Evolutionary conservation across 1,284 basidiomycete genomes (phyloP).

Genomic region (Stereum hirsutum): DNA sequence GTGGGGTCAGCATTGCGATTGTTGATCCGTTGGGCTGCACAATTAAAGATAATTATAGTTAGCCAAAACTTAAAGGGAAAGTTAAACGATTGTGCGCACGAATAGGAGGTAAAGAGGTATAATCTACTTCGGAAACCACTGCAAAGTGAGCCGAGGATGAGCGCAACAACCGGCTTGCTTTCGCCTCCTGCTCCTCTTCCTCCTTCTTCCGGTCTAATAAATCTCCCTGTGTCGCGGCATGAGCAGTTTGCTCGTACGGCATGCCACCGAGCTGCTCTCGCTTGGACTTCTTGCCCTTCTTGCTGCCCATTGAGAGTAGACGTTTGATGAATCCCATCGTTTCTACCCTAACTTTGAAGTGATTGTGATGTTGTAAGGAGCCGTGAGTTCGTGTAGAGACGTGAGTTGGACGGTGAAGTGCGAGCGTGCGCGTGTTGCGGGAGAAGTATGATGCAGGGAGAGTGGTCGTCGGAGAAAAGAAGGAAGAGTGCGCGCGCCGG

Average conservation of each 20-base stretch:
- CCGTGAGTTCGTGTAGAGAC: too few species aligned
- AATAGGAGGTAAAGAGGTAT: constrained; percentile 49
- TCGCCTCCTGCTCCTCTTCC: constrained; percentile 47
- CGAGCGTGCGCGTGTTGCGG: too few species aligned
- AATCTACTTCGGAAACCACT: constrained; percentile 44
- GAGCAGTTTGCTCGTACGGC: constrained; percentile 7
- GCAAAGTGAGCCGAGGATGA: constrained; percentile 62
- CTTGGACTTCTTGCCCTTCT: constrained; percentile 47
- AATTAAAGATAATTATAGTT: constrained; percentile 2
- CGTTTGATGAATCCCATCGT: constrained; percentile 64
- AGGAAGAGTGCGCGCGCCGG: too few species aligned
- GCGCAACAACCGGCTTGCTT: constrained; percentile 49
- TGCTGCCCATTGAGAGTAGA: constrained; percentile 59
- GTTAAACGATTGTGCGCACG: too few species aligned
- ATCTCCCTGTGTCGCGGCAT: constrained; percentile 3
- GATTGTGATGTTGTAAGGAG: too few species aligned
- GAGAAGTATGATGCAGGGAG: too few species aligned
- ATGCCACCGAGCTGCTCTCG: constrained; percentile 9
- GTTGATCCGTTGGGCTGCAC: constrained; percentile 58
- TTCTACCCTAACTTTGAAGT: too few species aligned
- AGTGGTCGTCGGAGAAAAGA: too few species aligned
- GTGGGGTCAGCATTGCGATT: constrained; percentile 34
- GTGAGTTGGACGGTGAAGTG: too few species aligned
- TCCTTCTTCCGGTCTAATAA: constrained; percentile 16
- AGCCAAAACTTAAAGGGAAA: too few species aligned